phyloP scores from a whole-genome alignment of 2,329 filamentous ascomycete species.

The Emmonsiellopsis sp. region DNA sequence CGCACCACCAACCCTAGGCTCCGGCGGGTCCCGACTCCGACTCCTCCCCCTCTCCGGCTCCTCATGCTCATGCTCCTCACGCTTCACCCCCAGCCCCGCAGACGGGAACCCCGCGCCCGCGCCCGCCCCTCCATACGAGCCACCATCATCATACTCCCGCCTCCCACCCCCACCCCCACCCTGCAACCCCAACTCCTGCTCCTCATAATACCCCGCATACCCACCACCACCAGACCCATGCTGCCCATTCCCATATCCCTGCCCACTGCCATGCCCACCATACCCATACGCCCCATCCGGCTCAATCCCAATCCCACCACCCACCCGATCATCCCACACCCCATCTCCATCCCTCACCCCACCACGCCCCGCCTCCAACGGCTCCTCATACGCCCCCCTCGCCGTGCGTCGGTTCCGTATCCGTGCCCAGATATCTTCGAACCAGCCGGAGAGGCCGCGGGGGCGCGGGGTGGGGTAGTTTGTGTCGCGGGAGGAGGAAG shows the following conservation, averaged over 20 bases:
- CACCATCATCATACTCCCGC: conserved; percentile 23
- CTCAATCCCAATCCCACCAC: conserved; percentile 51
- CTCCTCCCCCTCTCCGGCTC: conserved; percentile 34
- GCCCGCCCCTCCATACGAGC: conserved; percentile 8
- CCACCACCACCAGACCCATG: conserved; percentile 38
- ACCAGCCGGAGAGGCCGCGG: conserved; percentile 62
- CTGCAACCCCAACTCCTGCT: conserved; percentile 58
- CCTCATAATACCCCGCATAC: conserved; percentile 60
- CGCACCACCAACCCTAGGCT: conserved; percentile 34
- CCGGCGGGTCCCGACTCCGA: conserved; percentile 39
- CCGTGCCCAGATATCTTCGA: conserved; percentile 56
- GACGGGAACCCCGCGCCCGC: neutral
- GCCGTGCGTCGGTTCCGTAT: conserved; percentile 60
- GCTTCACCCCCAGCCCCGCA: neutral
- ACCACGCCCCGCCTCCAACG: conserved; percentile 26
- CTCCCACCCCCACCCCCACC: conserved; percentile 31
- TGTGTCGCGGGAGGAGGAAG: conserved; percentile 31
- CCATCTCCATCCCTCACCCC: conserved; percentile 16
- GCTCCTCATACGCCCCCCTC: conserved; percentile 61
- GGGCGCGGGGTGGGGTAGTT: conserved; percentile 43
- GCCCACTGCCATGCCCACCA: conserved; percentile 64
- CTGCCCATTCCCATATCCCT: conserved; percentile 61
- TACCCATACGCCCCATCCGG: conserved; percentile 54
- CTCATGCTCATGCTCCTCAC: neutral
- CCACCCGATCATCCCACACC: conserved; percentile 44